Base-by-base conservation (phyloP, 2,329 filamentous ascomycete species). In the Penicillium sp. region DNA sequence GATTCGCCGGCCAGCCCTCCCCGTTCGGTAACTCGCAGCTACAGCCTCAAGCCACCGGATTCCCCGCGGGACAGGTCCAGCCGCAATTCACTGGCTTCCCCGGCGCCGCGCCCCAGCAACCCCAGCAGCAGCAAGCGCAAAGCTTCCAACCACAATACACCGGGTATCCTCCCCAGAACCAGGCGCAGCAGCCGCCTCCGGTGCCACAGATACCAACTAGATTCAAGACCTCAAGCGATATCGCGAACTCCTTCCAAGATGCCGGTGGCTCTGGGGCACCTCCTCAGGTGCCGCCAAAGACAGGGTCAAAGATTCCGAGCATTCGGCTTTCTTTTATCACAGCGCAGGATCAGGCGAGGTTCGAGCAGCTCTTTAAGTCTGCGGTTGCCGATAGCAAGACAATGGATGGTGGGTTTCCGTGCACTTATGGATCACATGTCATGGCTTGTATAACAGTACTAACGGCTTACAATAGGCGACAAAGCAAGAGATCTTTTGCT, bases 321-420 rank as follows among this genome's bases (percentile, higher is more conserved):
- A 95, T 97, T 64, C 85, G 94, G 50, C 79, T 99, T 60, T 96
- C 93, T 3, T 99, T 99, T 75, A 96, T 99, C 71, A 97, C 93
- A 3, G 93, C 91, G 27, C 86, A 89, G 69, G 94, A 99, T 72
- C 94, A 99, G 77, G 85, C 91, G 70, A 97, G 96, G 78, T 99
- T 99, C 69, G 94, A 99, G 80, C 94, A 94, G 57, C 80, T 99
- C 42, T 99, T 99, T 82, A 97, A 94, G 78, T 96, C 93, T 55
- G 93, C 94, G 15, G 91, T 93, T 37, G 91, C 92, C 35, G 88
- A 92, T 65, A 85, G 84, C 58, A 88, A 93, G 69, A 89, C 93
- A 54, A 86, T 99, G 81, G 91, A 92, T 48, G 94, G 89, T 75
- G 27, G 25, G 50, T 62, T 31, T 48, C 43, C 17, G 17, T 23